Base-by-base conservation (phyloP, 2,329 filamentous ascomycete species). In the Aureobasidium musti region DNA sequence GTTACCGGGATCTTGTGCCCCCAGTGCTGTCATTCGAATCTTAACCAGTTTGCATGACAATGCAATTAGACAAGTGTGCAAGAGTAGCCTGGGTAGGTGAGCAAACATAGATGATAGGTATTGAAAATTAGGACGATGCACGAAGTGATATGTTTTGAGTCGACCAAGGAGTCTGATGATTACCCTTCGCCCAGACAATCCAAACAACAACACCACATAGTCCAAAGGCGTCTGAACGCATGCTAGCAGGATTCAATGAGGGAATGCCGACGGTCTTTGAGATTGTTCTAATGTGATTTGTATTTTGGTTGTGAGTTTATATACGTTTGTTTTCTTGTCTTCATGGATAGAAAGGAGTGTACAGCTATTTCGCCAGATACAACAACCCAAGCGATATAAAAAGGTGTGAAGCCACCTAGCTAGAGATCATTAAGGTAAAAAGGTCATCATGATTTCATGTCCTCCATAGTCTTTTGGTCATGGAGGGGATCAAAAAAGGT, bases 381-480 rank as follows among this genome's bases (percentile, higher is more conserved):
- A 3, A 50, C 23, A 47, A 49, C 26, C 14, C 23, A 30, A 50
- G 26, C 47, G 19, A 26, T 23, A 54, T 5, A 37, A 59, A 57
- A 45, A 33, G 39, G 23, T 28, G 21, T 14, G 19, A 23, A 5
- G 1, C 21, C 8, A 39, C 37, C 37, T 10, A 39, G 30, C 54
- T 17, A 37, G 23, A 59, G 57, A 30, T 61, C 57, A 49, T 61
- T 49, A 49, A 45, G 21, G 19, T n/a, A 41, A 13, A n/a, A 26
- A 11, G 41, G 45, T 61, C 35, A n/a, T 61, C 43, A 61, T 61
- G 28, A 61, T 61, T 49, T 61, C 57, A 49, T 61, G 30, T 37
- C 43, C 43, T n/a, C 49, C 26, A 52, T 19, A 30, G 2, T 50
- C 26, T 10, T 50, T 50, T 5, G 17, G 30, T 19, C n/a, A 35